Base-by-base conservation (phyloP, 225 moss, liverwort and hornwort species). In the Physcomitrium patens region DNA sequence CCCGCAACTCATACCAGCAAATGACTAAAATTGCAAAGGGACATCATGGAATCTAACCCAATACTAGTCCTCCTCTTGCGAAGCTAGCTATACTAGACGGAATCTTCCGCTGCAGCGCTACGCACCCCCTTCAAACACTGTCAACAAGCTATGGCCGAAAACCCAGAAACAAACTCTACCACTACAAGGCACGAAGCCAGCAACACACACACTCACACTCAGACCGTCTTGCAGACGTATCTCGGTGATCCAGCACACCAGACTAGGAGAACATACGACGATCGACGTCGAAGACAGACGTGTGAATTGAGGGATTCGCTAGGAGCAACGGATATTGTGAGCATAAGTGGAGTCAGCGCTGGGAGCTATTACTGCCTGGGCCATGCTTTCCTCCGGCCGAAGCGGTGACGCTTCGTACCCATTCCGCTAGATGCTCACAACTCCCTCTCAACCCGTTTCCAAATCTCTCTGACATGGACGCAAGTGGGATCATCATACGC, bases 241-340 rank as follows among this genome's bases (percentile, higher is more conserved):
- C n/a, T 23, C 31, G 22, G 13, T 45, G 57, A 37, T 19, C 43
- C 73, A 22, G 47, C 31, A 41, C 42, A 37, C 31, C 4, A 4
- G 5, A 67, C 63, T 0, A 5, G 46, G 24, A 20, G 49, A 28
- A 37, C 31, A 37, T 37, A 43, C 16, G 0, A 37, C 7, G 31
- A 4, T 37, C 31, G 31, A 37, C 31, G 31, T 37, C 31, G 31
- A 37, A 37, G 31, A 37, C 5, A 4, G 18, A 16, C 55, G 42
- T 78, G 57, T 24, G 0, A 37, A 37, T 37, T 37, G 31, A 3
- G 31, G 31, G 31, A 37, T 37, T 9, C n/a, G 43, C 16, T 3
- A n/a, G 52, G 1, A 52, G 18, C 47, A 48, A 69, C 58, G 80
- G 70, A 65, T 75, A 70, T 7, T 26, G 45, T 1, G 0, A 13